Conservation (phyloP, 352 stramenopile genomes). For the Globisporangium canariense region DNA sequence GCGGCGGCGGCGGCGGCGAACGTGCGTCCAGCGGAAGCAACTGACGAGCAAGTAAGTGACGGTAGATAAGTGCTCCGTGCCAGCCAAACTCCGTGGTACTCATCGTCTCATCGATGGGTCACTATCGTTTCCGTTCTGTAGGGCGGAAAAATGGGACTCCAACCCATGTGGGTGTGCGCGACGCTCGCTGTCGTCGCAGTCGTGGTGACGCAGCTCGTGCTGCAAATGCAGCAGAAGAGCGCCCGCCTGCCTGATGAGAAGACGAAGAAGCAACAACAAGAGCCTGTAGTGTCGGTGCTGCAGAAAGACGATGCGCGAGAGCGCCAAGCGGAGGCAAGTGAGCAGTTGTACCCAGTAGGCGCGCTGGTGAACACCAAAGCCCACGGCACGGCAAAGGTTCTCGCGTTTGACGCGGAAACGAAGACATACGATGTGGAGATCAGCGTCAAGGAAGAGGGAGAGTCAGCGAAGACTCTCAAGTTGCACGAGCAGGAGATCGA, state of each 20-base stretch:
- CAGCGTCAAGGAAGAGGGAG: not conserved
- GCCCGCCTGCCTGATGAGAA: not conserved
- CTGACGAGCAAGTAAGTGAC: not conserved
- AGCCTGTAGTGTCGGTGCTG: conserved; percentile 23
- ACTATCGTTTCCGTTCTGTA: not conserved
- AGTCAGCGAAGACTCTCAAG: conserved; percentile 10
- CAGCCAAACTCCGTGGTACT: not conserved
- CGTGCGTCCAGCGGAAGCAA: not conserved
- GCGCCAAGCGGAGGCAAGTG: conserved; percentile 17
- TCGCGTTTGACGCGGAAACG: conserved; percentile 20
- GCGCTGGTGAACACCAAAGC: conserved; percentile 21
- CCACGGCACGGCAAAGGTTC: conserved; percentile 17
- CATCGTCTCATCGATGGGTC: not conserved
- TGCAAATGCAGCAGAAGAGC: not conserved
- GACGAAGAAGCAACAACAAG: conserved; percentile 3
- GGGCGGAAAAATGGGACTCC: not conserved
- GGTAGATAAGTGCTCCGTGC: not conserved
- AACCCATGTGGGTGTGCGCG: conserved; percentile 1
- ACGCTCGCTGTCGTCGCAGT: conserved; percentile 20
- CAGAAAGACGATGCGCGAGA: conserved; percentile 32
- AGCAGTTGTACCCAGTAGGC: conserved; percentile 23
- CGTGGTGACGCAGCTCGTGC: conserved; percentile 17
- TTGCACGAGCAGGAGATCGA: conserved; percentile 25
- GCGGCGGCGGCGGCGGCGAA: not conserved
- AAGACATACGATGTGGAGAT: conserved; percentile 37